Percentiles rank a stretch among this genome's conserved stretches.
phyloP scores from a whole-genome alignment of 1,284 basidiomycete genomes.

The Ceratobasidium sp. region DNA sequence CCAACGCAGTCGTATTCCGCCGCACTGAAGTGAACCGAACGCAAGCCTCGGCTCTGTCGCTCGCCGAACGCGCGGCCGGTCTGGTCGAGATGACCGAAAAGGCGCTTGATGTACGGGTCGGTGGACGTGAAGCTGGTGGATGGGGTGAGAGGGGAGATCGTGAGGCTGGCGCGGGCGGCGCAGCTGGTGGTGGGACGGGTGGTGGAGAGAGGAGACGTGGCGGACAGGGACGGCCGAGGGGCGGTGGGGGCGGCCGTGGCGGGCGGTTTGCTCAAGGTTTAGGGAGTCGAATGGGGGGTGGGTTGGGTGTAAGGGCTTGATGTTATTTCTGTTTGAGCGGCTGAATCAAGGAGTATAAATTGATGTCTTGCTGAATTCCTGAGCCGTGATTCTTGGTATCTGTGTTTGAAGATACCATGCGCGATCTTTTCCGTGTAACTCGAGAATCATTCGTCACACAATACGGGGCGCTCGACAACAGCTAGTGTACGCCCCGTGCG shows the following conservation, averaged over 20 bases:
- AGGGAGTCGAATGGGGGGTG: slow-evolving; percentile 75
- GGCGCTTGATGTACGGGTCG: slow-evolving; percentile 90
- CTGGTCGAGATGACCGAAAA: slow-evolving; percentile 98
- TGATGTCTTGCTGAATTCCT: background rate
- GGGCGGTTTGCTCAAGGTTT: slow-evolving; percentile 83
- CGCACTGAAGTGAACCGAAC: slow-evolving; percentile 90
- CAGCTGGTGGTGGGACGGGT: slow-evolving; percentile 52
- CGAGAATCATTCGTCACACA: no score
- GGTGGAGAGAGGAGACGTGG: slow-evolving; percentile 73
- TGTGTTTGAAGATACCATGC: no score
- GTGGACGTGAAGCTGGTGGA: slow-evolving; percentile 69
- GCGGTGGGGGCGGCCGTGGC: slow-evolving; percentile 69
- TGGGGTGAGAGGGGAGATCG: slow-evolving; percentile 65
- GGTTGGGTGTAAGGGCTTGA: slow-evolving; percentile 18
- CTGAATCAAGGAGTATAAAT: background rate
- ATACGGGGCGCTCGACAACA: no score
- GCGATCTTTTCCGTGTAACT: no score
- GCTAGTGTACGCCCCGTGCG: no score
- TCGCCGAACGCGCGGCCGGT: slow-evolving; percentile 89
- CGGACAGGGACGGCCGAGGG: slow-evolving; percentile 79
- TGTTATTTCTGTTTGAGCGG: background rate
- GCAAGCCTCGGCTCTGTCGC: slow-evolving; percentile 89
- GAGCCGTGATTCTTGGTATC: no score
- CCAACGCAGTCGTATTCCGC: slow-evolving; percentile 85
- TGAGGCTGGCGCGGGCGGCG: slow-evolving; percentile 54